Evolutionary conservation across 495 filamentous ascomycete genomes (phyloP).

Genomic region (Annulohypoxylon maeteangense): DNA sequence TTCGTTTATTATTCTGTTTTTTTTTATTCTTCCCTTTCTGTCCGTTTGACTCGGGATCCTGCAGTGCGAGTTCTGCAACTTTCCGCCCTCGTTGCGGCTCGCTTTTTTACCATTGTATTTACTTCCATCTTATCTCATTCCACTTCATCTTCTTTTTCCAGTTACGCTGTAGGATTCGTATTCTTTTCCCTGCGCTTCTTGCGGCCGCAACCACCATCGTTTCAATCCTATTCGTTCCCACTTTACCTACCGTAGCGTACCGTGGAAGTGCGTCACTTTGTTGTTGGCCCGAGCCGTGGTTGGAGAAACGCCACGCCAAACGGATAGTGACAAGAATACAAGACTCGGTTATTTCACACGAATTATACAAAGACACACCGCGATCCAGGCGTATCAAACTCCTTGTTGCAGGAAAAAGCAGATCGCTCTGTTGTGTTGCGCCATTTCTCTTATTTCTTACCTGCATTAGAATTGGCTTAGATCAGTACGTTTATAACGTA

Average conservation of each 20-base stretch:
- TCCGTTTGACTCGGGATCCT: conserved; percentile 17
- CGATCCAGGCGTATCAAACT: conserved; percentile 15
- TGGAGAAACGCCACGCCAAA: conserved; percentile 31
- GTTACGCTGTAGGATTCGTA: background rate
- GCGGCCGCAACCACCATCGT: conserved; percentile 20
- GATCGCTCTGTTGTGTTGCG: conserved; percentile 18
- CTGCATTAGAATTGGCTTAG: conserved; percentile 21
- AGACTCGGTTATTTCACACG: conserved; percentile 14
- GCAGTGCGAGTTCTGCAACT: conserved; percentile 24
- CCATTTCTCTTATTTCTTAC: conserved; percentile 21
- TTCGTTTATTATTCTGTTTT: background rate
- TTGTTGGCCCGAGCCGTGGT: conserved; percentile 35
- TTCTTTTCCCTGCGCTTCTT: conserved; percentile 19
- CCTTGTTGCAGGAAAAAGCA: conserved; percentile 17
- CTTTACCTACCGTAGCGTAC: conserved; percentile 18
- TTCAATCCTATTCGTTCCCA: conserved; percentile 34
- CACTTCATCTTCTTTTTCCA: conserved; percentile 17
- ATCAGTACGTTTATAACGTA: conserved; percentile 31
- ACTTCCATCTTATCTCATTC: conserved; percentile 19
- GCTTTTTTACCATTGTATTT: conserved; percentile 35
- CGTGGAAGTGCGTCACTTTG: conserved; percentile 37
- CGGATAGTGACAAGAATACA: conserved; percentile 22
- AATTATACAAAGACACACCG: conserved; percentile 18
- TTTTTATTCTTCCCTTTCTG: conserved; percentile 11
- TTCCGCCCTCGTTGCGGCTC: conserved; percentile 29